phyloP scores from a whole-genome alignment of 73 alveolate species.

The Paramecium biaurelia region DNA sequence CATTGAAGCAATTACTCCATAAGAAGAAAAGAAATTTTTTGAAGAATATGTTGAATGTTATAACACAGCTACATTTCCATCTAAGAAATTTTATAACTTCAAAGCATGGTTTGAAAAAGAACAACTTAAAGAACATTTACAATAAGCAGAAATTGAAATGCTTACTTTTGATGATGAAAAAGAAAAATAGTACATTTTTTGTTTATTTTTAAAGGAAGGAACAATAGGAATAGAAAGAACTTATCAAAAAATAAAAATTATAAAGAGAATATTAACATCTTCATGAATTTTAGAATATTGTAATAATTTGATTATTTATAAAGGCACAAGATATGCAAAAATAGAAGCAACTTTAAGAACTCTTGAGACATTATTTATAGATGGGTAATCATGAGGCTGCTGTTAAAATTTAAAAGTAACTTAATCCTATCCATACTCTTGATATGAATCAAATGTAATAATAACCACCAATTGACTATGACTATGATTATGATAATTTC shows the following conservation, averaged over 20 bases:
- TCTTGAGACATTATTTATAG: background rate
- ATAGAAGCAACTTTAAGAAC: constrained; percentile 24
- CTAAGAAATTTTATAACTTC: constrained; percentile 49
- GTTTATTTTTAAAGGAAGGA: background rate
- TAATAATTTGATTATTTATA: background rate
- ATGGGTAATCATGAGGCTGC: constrained; percentile 57
- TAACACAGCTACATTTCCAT: constrained; percentile 63
- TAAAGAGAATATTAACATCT: constrained; percentile 34
- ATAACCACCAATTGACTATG: constrained; percentile 31
- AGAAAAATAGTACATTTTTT: background rate
- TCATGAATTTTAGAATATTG: constrained; percentile 47
- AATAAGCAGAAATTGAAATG: constrained; percentile 24
- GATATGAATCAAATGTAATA: background rate
- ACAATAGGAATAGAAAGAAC: constrained; percentile 16
- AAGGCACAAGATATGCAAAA: constrained; percentile 48
- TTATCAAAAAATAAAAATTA: background rate
- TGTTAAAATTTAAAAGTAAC: constrained; percentile 5
- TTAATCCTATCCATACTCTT: constrained; percentile 17
- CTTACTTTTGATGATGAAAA: constrained; percentile 10
- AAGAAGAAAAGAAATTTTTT: constrained; percentile 50
- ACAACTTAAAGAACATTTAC: background rate
- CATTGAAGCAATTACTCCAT: constrained; percentile 46
- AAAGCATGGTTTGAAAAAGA: constrained; percentile 49
- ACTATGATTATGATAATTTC: constrained; percentile 36
- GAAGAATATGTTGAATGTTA: constrained; percentile 63